Conservation (phyloP, 768 basidiomycete species). For the Pleurotus salmoneostramineus region DNA sequence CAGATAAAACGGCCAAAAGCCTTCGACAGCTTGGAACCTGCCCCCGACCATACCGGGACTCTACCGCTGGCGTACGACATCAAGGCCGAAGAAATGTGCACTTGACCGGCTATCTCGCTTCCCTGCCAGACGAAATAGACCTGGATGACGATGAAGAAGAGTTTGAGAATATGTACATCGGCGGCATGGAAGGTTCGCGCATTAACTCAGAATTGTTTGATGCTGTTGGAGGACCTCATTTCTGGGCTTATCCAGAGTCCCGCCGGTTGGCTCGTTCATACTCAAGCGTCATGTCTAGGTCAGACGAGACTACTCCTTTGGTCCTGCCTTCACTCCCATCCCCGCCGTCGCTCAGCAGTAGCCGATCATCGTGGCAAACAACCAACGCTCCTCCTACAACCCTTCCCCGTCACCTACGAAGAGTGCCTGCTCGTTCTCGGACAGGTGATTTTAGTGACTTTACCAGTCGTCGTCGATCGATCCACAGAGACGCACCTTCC, state of each 20-base stretch:
- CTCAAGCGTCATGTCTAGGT: slow-evolving; percentile 18
- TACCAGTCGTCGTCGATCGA: slow-evolving; percentile 58
- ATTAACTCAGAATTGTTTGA: slow-evolving; percentile 63
- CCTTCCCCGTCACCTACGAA: slow-evolving; percentile 55
- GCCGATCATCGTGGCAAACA: slow-evolving; percentile 27
- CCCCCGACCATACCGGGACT: slow-evolving; percentile 49
- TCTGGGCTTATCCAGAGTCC: slow-evolving; percentile 5
- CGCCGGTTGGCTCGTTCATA: slow-evolving; percentile 6
- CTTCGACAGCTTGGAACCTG: slow-evolving; percentile 54
- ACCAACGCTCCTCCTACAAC: slow-evolving; percentile 18
- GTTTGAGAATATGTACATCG: slow-evolving; percentile 40
- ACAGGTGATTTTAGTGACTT: slow-evolving; percentile 72
- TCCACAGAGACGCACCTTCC: slow-evolving; percentile 31
- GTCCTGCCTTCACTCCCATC: slow-evolving; percentile 17
- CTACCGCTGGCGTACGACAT: slow-evolving; percentile 25
- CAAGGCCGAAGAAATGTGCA: slow-evolving; percentile 35
- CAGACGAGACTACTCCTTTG: slow-evolving; percentile 23
- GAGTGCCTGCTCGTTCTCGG: slow-evolving; percentile 51
- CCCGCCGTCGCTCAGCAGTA: slow-evolving; percentile 19
- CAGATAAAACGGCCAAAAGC: slow-evolving; percentile 62
- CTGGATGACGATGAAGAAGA: slow-evolving; percentile 70
- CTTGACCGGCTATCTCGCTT: slow-evolving; percentile 48
- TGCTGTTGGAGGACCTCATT: slow-evolving; percentile 37
- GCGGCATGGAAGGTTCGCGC: slow-evolving; percentile 50
- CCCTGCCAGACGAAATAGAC: slow-evolving; percentile 53